Conservation (phyloP, 2,329 filamentous ascomycete species). For the Apiospora sp. region DNA sequence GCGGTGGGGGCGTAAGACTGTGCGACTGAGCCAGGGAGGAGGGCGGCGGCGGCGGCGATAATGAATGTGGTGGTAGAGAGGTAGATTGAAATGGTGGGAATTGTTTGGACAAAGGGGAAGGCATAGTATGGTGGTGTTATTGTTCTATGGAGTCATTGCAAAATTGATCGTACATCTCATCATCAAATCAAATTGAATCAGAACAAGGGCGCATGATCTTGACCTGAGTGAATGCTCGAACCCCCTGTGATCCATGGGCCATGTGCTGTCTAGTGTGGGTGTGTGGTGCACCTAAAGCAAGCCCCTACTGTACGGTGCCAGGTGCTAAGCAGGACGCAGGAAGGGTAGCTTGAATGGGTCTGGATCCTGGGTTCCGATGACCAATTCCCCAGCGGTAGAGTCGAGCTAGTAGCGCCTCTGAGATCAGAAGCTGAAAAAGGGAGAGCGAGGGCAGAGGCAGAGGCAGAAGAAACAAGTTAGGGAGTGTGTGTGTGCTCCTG, state of each 20-base stretch:
- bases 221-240: constrained; percentile 16
- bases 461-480: background rate
- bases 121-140: constrained; percentile 24
- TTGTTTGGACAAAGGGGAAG: constrained; percentile 28
- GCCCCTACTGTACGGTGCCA: background rate
- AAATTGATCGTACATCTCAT: constrained; percentile 20
- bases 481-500: background rate
- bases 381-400: constrained; percentile 18
- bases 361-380: constrained; percentile 15
- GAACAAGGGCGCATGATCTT: constrained; percentile 18
- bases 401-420: constrained; percentile 18
- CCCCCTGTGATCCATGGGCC: constrained; percentile 22
- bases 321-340: constrained; percentile 7
- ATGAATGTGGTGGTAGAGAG: background rate
- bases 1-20: constrained; percentile 23
- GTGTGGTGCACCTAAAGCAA: constrained; percentile 19
- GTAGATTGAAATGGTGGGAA: constrained; percentile 11
- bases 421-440: constrained; percentile 16
- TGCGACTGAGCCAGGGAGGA: constrained; percentile 16
- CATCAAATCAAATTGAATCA: background rate
- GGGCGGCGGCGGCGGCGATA: background rate
- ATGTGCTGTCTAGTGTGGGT: constrained; percentile 17
- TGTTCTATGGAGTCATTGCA: constrained; percentile 20
- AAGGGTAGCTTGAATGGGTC: constrained; percentile 14
- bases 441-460: background rate